Evolutionary conservation across 1,284 basidiomycete species (phyloP).

Genomic region (Apiotrichum brassicae): DNA sequence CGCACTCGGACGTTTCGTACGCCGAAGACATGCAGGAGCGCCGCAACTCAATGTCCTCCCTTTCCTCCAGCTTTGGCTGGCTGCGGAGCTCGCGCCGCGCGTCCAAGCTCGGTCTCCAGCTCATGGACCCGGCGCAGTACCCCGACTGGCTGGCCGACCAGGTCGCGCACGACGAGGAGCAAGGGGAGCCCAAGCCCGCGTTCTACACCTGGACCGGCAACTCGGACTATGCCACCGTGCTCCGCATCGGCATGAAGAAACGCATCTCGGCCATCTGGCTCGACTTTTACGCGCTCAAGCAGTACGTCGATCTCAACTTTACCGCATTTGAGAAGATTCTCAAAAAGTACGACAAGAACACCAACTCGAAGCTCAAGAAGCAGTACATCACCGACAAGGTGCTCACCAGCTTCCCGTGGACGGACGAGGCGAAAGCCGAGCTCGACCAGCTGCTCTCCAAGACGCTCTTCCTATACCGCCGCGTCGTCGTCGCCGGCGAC

Average conservation of each 20-base stretch:
- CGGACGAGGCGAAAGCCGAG: constrained; percentile 56
- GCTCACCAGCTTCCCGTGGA: constrained; percentile 65
- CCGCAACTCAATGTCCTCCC: constrained; percentile 32
- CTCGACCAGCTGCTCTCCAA: constrained; percentile 59
- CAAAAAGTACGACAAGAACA: constrained; percentile 99
- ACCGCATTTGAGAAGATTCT: constrained; percentile 93
- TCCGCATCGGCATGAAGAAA: constrained; percentile 84
- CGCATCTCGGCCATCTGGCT: constrained; percentile 84
- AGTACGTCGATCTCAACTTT: constrained; percentile 91
- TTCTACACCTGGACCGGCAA: constrained; percentile 67
- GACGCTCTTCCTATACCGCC: constrained; percentile 72
- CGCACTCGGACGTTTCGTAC: constrained; percentile 26
- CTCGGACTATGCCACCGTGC: constrained; percentile 79
- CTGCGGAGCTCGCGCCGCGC: background rate
- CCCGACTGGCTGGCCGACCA: constrained; percentile 27
- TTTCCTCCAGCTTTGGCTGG: background rate
- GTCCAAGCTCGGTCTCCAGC: constrained; percentile 17
- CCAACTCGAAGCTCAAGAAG: constrained; percentile 75
- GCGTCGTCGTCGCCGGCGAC: constrained; percentile 78
- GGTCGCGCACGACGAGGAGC: constrained; percentile 5
- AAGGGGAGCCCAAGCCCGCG: constrained; percentile 4
- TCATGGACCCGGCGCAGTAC: constrained; percentile 31
- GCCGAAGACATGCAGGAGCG: constrained; percentile 27
- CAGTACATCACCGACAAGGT: constrained; percentile 71
- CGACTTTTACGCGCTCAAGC: constrained; percentile 70